Conservation (phyloP, 2,329 filamentous ascomycete species). For the Diaporthe sp. region DNA sequence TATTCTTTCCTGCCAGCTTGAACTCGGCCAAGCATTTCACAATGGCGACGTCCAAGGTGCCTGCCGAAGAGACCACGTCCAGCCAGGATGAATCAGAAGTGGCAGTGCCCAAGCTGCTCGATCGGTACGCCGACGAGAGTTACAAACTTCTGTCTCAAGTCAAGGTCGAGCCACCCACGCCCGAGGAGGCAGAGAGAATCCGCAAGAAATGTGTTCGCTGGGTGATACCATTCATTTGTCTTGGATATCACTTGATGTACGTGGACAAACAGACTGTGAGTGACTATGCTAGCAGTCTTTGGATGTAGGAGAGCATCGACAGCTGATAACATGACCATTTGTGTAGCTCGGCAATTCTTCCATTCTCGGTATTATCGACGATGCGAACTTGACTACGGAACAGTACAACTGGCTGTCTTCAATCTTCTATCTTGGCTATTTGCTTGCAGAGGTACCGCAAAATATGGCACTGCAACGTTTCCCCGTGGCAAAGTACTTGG, state of each 20-base stretch:
- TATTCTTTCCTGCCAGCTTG: not conserved
- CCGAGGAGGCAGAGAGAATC: slow-evolving; percentile 46
- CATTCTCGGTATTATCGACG: slow-evolving; percentile 40
- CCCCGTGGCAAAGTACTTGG: slow-evolving; percentile 33
- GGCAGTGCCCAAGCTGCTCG: slow-evolving; percentile 50
- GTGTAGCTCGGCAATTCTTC: slow-evolving; percentile 38
- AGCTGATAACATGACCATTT: not conserved
- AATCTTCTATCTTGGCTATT: slow-evolving; percentile 40
- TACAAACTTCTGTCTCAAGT: slow-evolving; percentile 57
- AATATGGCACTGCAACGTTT: slow-evolving; percentile 41
- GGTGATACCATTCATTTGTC: slow-evolving; percentile 55
- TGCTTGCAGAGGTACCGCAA: slow-evolving; percentile 39
- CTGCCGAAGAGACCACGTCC: not conserved
- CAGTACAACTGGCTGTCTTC: slow-evolving; percentile 51
- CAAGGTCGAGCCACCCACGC: slow-evolving; percentile 53
- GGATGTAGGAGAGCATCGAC: not conserved
- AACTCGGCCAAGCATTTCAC: not conserved
- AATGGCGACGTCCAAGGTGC: slow-evolving; percentile 17
- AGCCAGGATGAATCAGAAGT: slow-evolving; percentile 9
- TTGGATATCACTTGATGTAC: slow-evolving; percentile 58
- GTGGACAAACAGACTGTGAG: slow-evolving; percentile 47
- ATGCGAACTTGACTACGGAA: slow-evolving; percentile 49
- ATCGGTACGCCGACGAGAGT: slow-evolving; percentile 57
- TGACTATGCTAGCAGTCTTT: not conserved
- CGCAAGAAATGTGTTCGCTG: slow-evolving; percentile 54